phyloP scores from a whole-genome alignment of 768 basidiomycete species.

The Lactarius akahatsu region DNA sequence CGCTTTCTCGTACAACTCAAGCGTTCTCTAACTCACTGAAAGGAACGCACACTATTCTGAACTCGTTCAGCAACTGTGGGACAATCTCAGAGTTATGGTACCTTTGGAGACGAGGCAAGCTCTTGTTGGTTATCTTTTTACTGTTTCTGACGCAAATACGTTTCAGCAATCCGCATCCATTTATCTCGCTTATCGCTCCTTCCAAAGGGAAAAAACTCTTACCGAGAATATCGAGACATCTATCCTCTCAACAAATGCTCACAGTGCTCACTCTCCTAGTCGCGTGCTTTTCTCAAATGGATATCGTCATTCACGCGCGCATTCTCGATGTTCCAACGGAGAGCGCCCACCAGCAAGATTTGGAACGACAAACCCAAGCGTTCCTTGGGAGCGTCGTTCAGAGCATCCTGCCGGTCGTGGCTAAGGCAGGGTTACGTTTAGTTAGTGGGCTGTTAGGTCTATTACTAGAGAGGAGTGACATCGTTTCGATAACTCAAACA shows the following conservation, averaged over 20 bases:
- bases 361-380: slow-evolving; percentile 86
- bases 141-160: neutral
- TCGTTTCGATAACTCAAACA: slow-evolving; percentile 70
- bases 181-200: slow-evolving; percentile 85
- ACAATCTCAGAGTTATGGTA: slow-evolving; percentile 78
- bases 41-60: slow-evolving; percentile 61
- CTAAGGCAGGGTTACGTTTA: slow-evolving; percentile 73
- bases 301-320: slow-evolving; percentile 80
- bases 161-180: slow-evolving; percentile 87
- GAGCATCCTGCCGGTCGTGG: slow-evolving; percentile 80
- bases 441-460: slow-evolving; percentile 85
- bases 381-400: slow-evolving; percentile 86
- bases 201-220: slow-evolving; percentile 93
- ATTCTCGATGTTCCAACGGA: slow-evolving; percentile 68
- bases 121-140: neutral
- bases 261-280: slow-evolving; percentile 89
- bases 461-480: slow-evolving; percentile 74
- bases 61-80: slow-evolving; percentile 74
- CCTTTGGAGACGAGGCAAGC: slow-evolving; percentile 89
- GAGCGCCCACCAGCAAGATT: slow-evolving; percentile 58
- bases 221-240: slow-evolving; percentile 82
- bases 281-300: slow-evolving; percentile 92
- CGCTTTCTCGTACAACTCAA: neutral
- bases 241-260: slow-evolving; percentile 74
- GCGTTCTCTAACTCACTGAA: slow-evolving; percentile 8